Evolutionary conservation across 2,329 filamentous ascomycete species (phyloP), one percentile per base, ranked within the genome.

Genomic region (Fusarium nygamai): DNA sequence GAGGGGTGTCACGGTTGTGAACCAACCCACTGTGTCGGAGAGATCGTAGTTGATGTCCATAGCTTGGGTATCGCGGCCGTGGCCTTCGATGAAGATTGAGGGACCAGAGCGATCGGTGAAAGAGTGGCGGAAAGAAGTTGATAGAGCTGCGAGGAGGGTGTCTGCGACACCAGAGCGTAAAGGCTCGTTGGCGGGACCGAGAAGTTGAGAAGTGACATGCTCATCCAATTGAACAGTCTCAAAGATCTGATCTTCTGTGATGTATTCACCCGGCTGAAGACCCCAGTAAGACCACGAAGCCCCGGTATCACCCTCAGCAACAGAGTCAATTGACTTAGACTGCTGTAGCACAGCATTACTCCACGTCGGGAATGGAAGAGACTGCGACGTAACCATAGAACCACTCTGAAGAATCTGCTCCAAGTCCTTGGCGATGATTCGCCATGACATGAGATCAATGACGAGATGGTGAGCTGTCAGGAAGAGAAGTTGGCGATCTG

Each of bases 281-380:
- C 57, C 57, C 57, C 57, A 51, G 2, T 60, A 60, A 9, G 43
- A 22, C 57, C 43, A 51, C 8, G 34, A 56, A 3, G 14, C 24
- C 0, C 20, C 0, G 1, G 0, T 1, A 2, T 29, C 11, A 6
- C 11, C 3, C 7, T n/a, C 20, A 13, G 4, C 0, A 3, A 8
- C 4, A 1, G 3, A 0, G 3, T 31, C 31, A 19, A 48, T 3
- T 13, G 43, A 20, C 14, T 38, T 33, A 1, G 19, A 24, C 9
- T 60, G 33, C 24, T 24, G 33, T 2, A 38, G 14, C 2, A 60
- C 20, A 8, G 43, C 12, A 2, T 39, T 60, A 1, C 57, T 60
- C 57, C 57, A 60, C 1, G 57, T 60, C 2, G 57, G 41, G 43
- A 60, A 60, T 0, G 57, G 57, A 6, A 60, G 57, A 38, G 57